Evolutionary conservation across 371 early-diverging fungal species (phyloP), one percentile per base, ranked within the genome.

Genomic region (Batrachochytrium dendrobatidis): DNA sequence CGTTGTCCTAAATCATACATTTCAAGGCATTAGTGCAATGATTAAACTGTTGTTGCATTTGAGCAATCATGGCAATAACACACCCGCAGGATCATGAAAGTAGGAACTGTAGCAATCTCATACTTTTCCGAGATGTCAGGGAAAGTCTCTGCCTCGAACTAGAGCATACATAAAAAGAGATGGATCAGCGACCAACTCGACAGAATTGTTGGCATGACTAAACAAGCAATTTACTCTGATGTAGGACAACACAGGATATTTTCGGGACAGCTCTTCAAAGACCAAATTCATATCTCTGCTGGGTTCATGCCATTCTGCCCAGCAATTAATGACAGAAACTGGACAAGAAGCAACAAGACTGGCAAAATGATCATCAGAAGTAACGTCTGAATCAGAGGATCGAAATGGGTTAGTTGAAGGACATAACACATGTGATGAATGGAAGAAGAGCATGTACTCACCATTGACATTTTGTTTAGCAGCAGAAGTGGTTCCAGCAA

Each of bases 101-200:
- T 85, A 17, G 97, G 97, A 0, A 97, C 97, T 2, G 94, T 86
- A 17, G 84, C 84, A 64, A 96, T 88, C 63, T 93, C 94, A 61
- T 82, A 87, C 17, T 75, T 67, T 64, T 91, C 93, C 29, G 94
- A 89, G 34, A 91, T 77, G 49, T 93, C 94, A 10, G 90, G 84
- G 58, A 87, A 86, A 63, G 87, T 79, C 70, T 96, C 97, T 8
- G 97, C 96, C 67, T 94, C 95, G 54, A 91, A 79, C 87, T 87
- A 62, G 33, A n/a, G 15, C 12, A n/a, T 39, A 12, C 39, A 39
- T 12, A 12, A n/a, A 39, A 53, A 26, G 39, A 39, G 39, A 39
- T 39, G 39, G 39, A n/a, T n/a, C 12, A 39, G 39, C 39, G 46
- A 5, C 5, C 7, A 26, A 26, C 46, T 20, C 20, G 3, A 3